Conservation (phyloP, 495 filamentous ascomycete genomes). For the Viridothelium virens region DNA sequence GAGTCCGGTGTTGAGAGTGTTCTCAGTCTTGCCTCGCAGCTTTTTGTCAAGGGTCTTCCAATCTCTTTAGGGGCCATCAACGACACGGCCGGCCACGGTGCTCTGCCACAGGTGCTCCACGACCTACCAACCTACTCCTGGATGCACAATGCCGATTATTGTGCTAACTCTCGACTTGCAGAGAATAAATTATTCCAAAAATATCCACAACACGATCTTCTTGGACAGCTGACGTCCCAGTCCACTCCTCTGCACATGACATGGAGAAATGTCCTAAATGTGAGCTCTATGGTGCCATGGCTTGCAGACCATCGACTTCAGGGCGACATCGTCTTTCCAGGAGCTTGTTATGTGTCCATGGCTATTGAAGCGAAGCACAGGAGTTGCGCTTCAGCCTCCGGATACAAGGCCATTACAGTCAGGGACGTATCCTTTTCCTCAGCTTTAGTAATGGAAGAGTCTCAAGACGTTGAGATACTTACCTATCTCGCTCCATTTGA, state of each 20-base stretch:
- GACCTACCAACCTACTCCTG: background rate
- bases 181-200: constrained; percentile 1
- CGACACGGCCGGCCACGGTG: background rate
- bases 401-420: constrained; percentile 1
- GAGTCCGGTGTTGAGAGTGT: constrained; percentile 1
- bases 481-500: background rate
- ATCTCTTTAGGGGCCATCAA: background rate
- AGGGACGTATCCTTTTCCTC: background rate
- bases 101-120: background rate
- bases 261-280: background rate
- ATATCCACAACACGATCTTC: background rate
- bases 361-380: constrained; percentile 33
- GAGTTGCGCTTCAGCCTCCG: background rate
- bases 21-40: background rate
- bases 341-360: constrained; percentile 39
- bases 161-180: constrained; percentile 3
- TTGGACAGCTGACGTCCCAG: background rate
- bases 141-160: background rate
- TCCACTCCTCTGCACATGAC: background rate
- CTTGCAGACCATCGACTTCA: constrained; percentile 38
- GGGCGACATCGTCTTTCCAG: constrained; percentile 37
- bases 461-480: background rate
- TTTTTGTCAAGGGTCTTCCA: background rate
- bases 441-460: background rate
- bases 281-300: constrained; percentile 34